Conservation (phyloP, 2,329 filamentous ascomycete species). For the Paracamarosporium sp. region DNA sequence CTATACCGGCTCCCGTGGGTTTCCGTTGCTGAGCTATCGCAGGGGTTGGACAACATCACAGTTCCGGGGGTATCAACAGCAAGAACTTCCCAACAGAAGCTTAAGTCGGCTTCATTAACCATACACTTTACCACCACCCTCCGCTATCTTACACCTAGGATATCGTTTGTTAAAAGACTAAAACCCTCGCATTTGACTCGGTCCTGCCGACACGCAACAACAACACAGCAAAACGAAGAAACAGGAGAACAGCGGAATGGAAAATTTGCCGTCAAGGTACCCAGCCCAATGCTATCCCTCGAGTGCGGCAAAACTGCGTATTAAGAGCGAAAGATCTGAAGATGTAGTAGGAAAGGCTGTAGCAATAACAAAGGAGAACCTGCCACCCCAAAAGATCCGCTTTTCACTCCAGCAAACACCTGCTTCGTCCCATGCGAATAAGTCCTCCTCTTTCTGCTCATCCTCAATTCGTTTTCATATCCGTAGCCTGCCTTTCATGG, state of each 20-base stretch:
- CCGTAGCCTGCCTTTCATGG: conserved; percentile 9
- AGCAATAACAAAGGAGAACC: conserved; percentile 14
- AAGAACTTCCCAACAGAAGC: background rate
- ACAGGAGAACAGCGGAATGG: background rate
- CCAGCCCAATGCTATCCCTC: conserved; percentile 20
- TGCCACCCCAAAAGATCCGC: background rate
- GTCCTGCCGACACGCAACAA: conserved; percentile 26
- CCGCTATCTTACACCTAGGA: conserved; percentile 5
- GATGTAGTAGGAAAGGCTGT: conserved; percentile 11
- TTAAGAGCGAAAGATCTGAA: conserved; percentile 31
- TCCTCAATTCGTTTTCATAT: conserved; percentile 5
- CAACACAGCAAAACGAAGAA: conserved; percentile 8
- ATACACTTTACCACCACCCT: background rate
- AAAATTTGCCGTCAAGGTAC: conserved; percentile 18
- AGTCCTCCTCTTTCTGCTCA: conserved; percentile 3
- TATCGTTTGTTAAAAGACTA: conserved; percentile 9
- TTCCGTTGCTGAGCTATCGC: background rate
- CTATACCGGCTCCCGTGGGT: background rate
- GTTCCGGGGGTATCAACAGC: too few relatives aligned
- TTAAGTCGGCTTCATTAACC: background rate
- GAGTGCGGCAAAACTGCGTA: conserved; percentile 26
- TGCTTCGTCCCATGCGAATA: background rate
- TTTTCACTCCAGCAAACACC: background rate
- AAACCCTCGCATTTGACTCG: conserved; percentile 12
- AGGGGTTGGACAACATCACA: background rate